phyloP scores from a whole-genome alignment of 1,139 yeast genomes.

The Pichia sp. region DNA sequence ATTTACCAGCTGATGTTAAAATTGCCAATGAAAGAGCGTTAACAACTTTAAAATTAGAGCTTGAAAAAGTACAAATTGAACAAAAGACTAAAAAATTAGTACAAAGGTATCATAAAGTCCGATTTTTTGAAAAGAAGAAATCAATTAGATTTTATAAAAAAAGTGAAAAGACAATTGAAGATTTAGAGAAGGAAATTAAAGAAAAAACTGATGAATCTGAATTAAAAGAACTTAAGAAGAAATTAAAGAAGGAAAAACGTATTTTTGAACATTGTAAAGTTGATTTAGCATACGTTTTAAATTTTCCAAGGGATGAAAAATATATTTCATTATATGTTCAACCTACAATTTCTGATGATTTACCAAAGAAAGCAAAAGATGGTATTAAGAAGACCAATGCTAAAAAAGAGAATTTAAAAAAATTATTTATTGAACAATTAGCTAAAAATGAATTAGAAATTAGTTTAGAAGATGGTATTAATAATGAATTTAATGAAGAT shows the following conservation, averaged over 20 bases:
- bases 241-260: slow-evolving; percentile 46
- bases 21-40: slow-evolving; percentile 83
- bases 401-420: slow-evolving; percentile 44
- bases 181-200: slow-evolving; percentile 29
- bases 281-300: slow-evolving; percentile 69
- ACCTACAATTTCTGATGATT: slow-evolving; percentile 19
- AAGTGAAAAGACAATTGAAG: slow-evolving; percentile 45
- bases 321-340: slow-evolving; percentile 73
- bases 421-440: slow-evolving; percentile 44
- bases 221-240: slow-evolving; percentile 42
- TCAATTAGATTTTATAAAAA: slow-evolving; percentile 71
- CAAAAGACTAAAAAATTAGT: slow-evolving; percentile 53
- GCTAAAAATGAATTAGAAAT: slow-evolving; percentile 51
- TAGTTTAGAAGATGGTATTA: slow-evolving; percentile 49
- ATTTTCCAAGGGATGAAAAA: slow-evolving; percentile 75
- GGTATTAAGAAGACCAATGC: slow-evolving; percentile 46
- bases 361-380: slow-evolving; percentile 38
- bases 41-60: slow-evolving; percentile 62
- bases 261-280: slow-evolving; percentile 53
- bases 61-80: slow-evolving; percentile 46
- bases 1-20: slow-evolving; percentile 68
- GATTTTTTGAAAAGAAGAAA: slow-evolving; percentile 87
- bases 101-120: slow-evolving; percentile 88
- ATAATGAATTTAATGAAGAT: slow-evolving; percentile 35
- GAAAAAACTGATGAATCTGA: slow-evolving; percentile 22